Conservation (phyloP, 2,329 filamentous ascomycete genomes). For the Fonsecaea multimorphosa region DNA sequence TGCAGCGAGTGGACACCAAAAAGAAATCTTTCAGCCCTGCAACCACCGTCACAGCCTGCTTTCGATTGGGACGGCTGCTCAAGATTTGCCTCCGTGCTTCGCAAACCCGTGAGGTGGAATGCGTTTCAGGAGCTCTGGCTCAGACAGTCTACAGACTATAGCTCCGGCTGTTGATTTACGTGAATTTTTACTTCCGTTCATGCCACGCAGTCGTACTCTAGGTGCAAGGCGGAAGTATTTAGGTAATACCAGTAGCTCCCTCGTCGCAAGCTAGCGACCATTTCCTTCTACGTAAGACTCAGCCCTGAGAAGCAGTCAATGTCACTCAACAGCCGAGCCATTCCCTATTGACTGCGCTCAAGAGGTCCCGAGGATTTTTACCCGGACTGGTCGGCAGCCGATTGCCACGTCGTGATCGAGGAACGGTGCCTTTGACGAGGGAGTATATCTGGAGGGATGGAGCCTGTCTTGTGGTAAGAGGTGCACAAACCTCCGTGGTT, state of each 20-base stretch:
- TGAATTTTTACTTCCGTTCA: background rate
- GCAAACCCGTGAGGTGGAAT: background rate
- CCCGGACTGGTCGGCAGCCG: background rate
- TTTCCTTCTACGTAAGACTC: background rate
- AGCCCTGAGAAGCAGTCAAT: background rate
- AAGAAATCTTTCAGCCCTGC: slow-evolving; percentile 2
- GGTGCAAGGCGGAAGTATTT: background rate
- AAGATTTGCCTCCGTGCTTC: background rate
- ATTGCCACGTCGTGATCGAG: background rate
- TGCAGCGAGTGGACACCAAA: background rate
- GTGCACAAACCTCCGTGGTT: background rate
- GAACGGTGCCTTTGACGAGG: background rate
- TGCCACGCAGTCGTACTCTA: background rate
- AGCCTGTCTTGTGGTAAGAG: background rate
- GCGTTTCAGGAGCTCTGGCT: background rate
- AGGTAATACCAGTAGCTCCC: background rate
- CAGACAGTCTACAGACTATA: background rate
- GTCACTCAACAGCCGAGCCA: background rate
- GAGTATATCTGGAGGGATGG: background rate
- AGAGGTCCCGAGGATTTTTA: background rate
- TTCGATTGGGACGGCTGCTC: background rate
- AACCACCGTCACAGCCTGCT: background rate
- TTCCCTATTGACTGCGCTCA: background rate
- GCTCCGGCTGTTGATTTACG: background rate
- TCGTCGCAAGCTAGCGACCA: background rate